phyloP scores from a whole-genome alignment of 352 stramenopile species.

The Globisporangium acanthophoron region DNA sequence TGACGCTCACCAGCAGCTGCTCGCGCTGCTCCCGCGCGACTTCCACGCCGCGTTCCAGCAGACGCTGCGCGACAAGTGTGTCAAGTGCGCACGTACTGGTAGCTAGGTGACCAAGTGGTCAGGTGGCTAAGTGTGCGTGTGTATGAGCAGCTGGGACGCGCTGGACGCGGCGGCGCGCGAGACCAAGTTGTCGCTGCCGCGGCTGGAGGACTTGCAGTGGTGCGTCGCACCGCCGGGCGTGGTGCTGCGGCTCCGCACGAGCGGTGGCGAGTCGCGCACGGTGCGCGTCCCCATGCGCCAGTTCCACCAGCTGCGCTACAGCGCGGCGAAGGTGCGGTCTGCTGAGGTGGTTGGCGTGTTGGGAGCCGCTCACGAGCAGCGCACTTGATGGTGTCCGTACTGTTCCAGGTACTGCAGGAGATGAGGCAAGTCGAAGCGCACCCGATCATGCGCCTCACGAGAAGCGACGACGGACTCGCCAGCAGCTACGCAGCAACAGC shows the following conservation, averaged over 20 bases:
- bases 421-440: slow-evolving; percentile 68
- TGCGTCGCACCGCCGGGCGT: slow-evolving; percentile 14
- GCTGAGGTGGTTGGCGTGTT: background rate
- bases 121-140: background rate
- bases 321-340: slow-evolving; percentile 35
- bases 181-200: slow-evolving; percentile 25
- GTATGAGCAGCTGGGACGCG: slow-evolving; percentile 18
- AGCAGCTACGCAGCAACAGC: too few relatives aligned
- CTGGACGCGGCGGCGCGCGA: slow-evolving; percentile 11
- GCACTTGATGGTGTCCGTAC: too few relatives aligned
- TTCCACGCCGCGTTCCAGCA: slow-evolving; percentile 39
- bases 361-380: too few relatives aligned
- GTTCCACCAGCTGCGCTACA: slow-evolving; percentile 80
- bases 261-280: slow-evolving; percentile 32
- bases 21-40: slow-evolving; percentile 25
- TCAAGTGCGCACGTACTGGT: background rate
- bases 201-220: slow-evolving; percentile 35
- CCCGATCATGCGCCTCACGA: slow-evolving; percentile 69
- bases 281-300: slow-evolving; percentile 48
- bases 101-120: background rate
- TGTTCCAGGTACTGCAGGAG: slow-evolving; percentile 49
- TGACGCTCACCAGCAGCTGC: slow-evolving; percentile 23
- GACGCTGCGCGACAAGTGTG: slow-evolving; percentile 28
- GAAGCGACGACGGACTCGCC: slow-evolving; percentile 2
- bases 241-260: slow-evolving; percentile 49